Conservation (phyloP, 306 rosid species). For the Rubus idaeus region DNA sequence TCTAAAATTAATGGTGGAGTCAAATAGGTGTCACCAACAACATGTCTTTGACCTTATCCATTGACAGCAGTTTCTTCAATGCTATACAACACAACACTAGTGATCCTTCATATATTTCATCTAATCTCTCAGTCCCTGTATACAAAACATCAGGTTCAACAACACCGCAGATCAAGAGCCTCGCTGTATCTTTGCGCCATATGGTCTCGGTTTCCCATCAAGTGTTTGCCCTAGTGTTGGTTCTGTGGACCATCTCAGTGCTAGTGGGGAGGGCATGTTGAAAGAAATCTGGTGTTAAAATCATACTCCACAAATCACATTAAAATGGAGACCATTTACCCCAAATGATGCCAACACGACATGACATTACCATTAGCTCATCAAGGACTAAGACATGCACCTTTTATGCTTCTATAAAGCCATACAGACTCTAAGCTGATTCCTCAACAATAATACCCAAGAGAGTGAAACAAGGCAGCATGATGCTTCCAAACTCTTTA, state of each 20-base stretch:
- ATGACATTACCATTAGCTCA: constrained; percentile 6
- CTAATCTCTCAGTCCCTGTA: neutral
- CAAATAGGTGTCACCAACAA: too few species aligned
- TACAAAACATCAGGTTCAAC: neutral
- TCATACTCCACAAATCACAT: neutral
- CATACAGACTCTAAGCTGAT: neutral
- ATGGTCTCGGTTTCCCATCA: too few species aligned
- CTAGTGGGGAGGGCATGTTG: neutral
- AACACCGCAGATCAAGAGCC: neutral
- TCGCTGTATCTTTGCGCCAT: neutral
- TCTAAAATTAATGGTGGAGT: too few species aligned
- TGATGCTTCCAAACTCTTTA: constrained; percentile 33
- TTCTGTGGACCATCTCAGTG: neutral
- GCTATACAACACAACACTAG: neutral
- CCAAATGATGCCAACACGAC: neutral
- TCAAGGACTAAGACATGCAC: neutral
- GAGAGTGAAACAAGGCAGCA: constrained; percentile 11
- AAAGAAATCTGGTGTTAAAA: neutral
- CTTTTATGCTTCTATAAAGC: neutral
- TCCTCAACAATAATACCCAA: constrained; percentile 2
- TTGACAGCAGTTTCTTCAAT: too few species aligned
- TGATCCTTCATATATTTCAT: neutral
- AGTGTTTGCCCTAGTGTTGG: neutral
- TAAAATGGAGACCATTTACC: neutral
- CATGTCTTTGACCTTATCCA: neutral